Conservation (phyloP, 495 filamentous ascomycete genomes). For the Daldinia decipiens region DNA sequence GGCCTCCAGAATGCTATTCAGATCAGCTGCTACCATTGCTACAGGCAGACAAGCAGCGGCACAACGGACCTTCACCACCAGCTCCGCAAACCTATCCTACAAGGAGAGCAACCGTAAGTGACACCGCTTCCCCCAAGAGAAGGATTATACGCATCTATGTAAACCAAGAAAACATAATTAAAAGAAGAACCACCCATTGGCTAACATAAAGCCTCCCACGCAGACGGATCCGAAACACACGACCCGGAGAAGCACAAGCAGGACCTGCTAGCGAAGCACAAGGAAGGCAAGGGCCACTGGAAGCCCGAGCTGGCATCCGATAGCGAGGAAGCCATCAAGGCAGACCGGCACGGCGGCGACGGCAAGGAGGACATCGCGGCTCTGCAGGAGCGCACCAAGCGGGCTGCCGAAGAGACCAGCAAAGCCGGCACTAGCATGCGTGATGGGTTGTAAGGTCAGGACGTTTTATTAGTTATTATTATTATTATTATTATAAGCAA, state of each 20-base stretch:
- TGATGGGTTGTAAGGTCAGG: constrained; percentile 51
- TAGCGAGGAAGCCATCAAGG: constrained; percentile 80
- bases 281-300: constrained; percentile 83
- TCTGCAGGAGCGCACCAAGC: constrained; percentile 64
- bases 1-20: constrained; percentile 38
- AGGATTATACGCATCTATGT: not conserved
- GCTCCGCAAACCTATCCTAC: constrained; percentile 37
- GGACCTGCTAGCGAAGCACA: constrained; percentile 72
- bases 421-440: constrained; percentile 59
- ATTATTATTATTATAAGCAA: not conserved
- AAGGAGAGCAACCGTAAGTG: constrained; percentile 47
- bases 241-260: constrained; percentile 78
- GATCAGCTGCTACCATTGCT: constrained; percentile 34
- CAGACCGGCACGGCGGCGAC: constrained; percentile 50
- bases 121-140: not conserved
- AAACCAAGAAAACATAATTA: too few relatives aligned
- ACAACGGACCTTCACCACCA: constrained; percentile 41
- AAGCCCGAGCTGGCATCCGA: constrained; percentile 80
- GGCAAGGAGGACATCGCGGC: constrained; percentile 49
- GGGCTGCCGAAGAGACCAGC: constrained; percentile 57
- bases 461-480: too few relatives aligned
- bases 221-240: constrained; percentile 45
- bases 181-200: not conserved
- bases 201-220: constrained; percentile 12
- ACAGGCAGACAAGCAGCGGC: constrained; percentile 35